Percentiles rank a stretch among this genome's conserved stretches.
phyloP scores from a whole-genome alignment of 495 filamentous ascomycete species.

The Neurospora africana region DNA sequence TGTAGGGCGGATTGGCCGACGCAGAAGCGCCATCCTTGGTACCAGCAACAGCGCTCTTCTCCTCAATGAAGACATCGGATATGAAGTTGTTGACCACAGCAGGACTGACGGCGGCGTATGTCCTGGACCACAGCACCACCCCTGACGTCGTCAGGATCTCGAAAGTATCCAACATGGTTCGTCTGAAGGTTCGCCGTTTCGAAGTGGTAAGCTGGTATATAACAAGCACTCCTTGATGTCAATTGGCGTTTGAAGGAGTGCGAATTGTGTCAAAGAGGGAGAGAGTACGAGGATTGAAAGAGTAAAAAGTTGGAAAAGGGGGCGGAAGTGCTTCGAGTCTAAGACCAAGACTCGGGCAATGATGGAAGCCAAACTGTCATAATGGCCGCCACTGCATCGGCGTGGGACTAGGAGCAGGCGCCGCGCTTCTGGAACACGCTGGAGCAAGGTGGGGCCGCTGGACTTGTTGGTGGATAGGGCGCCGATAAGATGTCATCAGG shows the following conservation, averaged over 20 bases:
- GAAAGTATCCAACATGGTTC: slow-evolving; percentile 80
- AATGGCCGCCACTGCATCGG: background rate
- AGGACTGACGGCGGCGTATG: slow-evolving; percentile 66
- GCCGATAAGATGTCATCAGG: background rate
- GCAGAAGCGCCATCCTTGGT: slow-evolving; percentile 48
- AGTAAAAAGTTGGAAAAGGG: background rate
- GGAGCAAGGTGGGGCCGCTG: background rate
- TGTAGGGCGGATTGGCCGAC: slow-evolving; percentile 59
- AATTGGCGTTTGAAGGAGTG: background rate
- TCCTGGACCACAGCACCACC: slow-evolving; percentile 91
- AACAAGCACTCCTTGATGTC: background rate
- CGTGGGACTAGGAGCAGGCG: background rate
- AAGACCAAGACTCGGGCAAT: slow-evolving; percentile 1
- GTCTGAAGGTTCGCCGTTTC: background rate
- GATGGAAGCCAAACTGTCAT: slow-evolving; percentile 6
- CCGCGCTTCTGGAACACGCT: slow-evolving; percentile 4
- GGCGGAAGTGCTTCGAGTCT: background rate
- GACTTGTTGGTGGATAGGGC: background rate
- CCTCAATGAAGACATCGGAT: slow-evolving; percentile 93
- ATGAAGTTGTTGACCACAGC: slow-evolving; percentile 90
- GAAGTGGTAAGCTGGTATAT: background rate
- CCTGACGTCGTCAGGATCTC: slow-evolving; percentile 94
- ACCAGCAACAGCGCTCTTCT: slow-evolving; percentile 53
- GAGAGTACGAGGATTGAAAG: background rate
- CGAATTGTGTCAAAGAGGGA: background rate